Evolutionary conservation across 768 basidiomycete species (phyloP), one percentile per base, ranked within the genome.

Genomic region (Flagelloscypha sp.): DNA sequence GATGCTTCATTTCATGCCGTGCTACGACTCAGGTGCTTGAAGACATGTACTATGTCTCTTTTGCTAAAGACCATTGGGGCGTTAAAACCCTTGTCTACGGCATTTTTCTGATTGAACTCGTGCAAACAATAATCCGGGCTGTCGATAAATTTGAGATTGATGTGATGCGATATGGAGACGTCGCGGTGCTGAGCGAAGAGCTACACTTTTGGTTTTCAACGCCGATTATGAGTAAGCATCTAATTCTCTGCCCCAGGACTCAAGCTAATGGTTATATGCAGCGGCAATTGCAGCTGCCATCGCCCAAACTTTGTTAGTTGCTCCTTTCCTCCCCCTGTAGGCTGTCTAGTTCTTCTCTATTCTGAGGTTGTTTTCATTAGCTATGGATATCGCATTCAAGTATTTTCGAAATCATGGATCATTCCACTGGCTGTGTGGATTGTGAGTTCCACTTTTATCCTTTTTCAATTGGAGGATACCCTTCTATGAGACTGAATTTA

Each of bases 21-120:
- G n/a, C n/a, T n/a, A n/a, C n/a, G n/a, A n/a, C n/a, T n/a, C n/a
- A n/a, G n/a, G n/a, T n/a, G n/a, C 13, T 19, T n/a, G 10, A 16
- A 44, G 43, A 41, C 18, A 30, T 44, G 22, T 44, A 44, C 22
- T 44, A 44, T 12, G 18, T 37, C 15, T 35, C 41, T 8, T 42
- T 42, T 17, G 36, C 41, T 12, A 15, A 16, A 2, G 35, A 33
- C 22, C n/a, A n/a, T n/a, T n/a, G n/a, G n/a, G n/a, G n/a, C n/a
- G n/a, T n/a, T n/a, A 29, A 31, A 12, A 16, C 18, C 25, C 21
- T 33, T 1, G 30, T 42, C 10, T 37, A 42, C 27, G 24, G 15
- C 3, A 28, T 37, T 17, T 42, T 15, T 27, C 6, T 29, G 20
- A 6, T 42, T 21, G 41, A 42, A 23, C 9, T 42, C 23, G 11